Evolutionary conservation across 129 eudicot genomes (phyloP).

Genomic region (Glebionis coronaria): DNA sequence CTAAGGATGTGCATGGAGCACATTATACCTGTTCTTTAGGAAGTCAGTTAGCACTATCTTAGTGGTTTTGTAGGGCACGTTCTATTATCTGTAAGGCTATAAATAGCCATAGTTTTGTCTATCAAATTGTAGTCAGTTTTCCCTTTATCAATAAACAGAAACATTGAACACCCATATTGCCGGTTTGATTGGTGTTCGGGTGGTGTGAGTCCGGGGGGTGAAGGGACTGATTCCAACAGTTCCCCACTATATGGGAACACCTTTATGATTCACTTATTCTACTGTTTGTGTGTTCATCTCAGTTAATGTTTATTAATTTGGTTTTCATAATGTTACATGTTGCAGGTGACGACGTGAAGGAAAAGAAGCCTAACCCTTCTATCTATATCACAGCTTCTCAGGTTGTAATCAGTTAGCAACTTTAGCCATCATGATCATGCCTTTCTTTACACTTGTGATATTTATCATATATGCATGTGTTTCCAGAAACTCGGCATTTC

Average conservation of each 20-base stretch:
- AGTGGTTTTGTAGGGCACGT: too few species aligned
- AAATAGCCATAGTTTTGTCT: too few species aligned
- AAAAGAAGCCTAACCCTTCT: slow-evolving; percentile 93
- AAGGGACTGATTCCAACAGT: too few species aligned
- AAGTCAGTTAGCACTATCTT: too few species aligned
- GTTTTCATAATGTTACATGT: slow-evolving; percentile 18
- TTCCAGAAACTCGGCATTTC: slow-evolving; percentile 75
- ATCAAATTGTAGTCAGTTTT: too few species aligned
- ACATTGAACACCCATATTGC: too few species aligned
- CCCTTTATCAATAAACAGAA: too few species aligned
- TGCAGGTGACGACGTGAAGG: slow-evolving; percentile 96
- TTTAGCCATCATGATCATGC: not conserved
- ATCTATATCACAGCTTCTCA: slow-evolving; percentile 80
- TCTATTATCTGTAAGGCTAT: too few species aligned
- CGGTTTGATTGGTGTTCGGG: too few species aligned
- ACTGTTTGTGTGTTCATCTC: not conserved
- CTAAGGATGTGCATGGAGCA: too few species aligned
- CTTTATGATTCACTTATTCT: not conserved
- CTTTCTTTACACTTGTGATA: not conserved
- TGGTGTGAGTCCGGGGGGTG: too few species aligned
- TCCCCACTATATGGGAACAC: not conserved
- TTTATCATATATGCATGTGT: not conserved
- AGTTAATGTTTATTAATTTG: slow-evolving; percentile 10
- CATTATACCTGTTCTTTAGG: too few species aligned
- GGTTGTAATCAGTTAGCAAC: slow-evolving; percentile 35